Base-by-base conservation (phyloP, 2,329 filamentous ascomycete species). In the Neocatenulostroma microsporum region DNA sequence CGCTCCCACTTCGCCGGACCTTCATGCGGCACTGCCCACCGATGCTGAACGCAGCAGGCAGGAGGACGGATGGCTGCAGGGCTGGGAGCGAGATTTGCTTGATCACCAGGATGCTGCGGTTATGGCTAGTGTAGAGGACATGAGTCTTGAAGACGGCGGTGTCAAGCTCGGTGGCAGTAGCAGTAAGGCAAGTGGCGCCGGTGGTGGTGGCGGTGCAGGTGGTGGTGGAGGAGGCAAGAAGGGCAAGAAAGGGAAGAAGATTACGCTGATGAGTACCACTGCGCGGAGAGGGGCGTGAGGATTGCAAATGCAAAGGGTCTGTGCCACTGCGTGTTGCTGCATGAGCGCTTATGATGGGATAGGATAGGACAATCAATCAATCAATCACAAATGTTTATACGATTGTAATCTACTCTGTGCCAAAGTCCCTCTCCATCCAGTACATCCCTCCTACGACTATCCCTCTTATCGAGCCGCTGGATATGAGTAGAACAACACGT, bases 41-140 rank as follows among this genome's bases (percentile, higher is more conserved):
- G 61, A 63, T 25, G 51, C 61, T n/a, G 44, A 49, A 11, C 46
- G 49, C 37, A 52, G 61, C 5, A 56, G 56, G 41, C 45, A 61
- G 2, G 77, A 87, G 44, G 88, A 95, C 56, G 89, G 88, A 0
- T 95, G 88, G 88, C 66, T 89, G 12, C 80, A 84, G 50, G 85
- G 80, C 2, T 84, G 80, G 80, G 84, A 94, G 52, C 79, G 82
- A 39, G 76, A 94, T 39, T 57, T 94, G 12, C 67, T 78, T 11
- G 72, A 75, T 2, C 79, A 84, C 37, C 81, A 86, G 34, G 67
- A 75, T 33, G 68, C 74, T 36, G 61, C 64, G 30, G 47, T 74
- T 30, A 60, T 74, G 11, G 69, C 69, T 4, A 67, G 70, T 39
- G 66, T 69, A 5, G 66, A 69, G 40, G 56, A 52, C 19, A 51